Conservation (phyloP, 1,284 basidiomycete genomes). For the Marasmius tenuissimus region DNA sequence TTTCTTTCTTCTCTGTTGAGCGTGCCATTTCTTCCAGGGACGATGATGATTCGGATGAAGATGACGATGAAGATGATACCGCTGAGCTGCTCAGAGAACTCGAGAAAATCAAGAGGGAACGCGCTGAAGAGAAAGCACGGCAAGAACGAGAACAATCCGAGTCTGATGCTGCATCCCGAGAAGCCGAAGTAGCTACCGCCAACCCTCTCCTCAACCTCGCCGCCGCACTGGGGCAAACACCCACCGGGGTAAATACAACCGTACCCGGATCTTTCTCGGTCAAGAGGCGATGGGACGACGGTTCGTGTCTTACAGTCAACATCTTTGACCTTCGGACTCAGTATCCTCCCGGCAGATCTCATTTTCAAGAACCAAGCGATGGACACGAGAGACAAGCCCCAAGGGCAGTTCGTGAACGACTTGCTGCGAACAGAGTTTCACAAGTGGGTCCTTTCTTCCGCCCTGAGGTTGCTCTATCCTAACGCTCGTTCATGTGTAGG, state of each 20-base stretch:
- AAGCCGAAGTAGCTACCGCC: conserved; percentile 80
- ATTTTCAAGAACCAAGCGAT: conserved; percentile 98
- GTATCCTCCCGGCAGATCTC: conserved; percentile 55
- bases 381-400: conserved; percentile 58
- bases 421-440: conserved; percentile 91
- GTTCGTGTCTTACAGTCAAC: conserved; percentile 37
- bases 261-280: conserved; percentile 86
- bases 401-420: conserved; percentile 90
- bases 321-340: neutral
- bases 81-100: conserved; percentile 90
- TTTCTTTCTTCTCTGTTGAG: neutral
- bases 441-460: conserved; percentile 55
- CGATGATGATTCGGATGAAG: conserved; percentile 51
- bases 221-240: conserved; percentile 76
- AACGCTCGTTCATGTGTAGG: conserved; percentile 33
- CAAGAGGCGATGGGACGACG: conserved; percentile 94
- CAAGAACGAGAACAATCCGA: conserved; percentile 77
- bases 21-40: neutral
- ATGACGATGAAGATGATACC: conserved; percentile 84
- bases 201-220: conserved; percentile 89
- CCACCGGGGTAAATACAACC: conserved; percentile 68
- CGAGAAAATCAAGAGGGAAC: conserved; percentile 93
- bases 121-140: conserved; percentile 88
- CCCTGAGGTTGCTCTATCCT: conserved; percentile 4
- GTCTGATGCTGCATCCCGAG: conserved; percentile 64